Evolutionary conservation across 495 filamentous ascomycete genomes (phyloP).

Genomic region (Trichoderma erinaceum): DNA sequence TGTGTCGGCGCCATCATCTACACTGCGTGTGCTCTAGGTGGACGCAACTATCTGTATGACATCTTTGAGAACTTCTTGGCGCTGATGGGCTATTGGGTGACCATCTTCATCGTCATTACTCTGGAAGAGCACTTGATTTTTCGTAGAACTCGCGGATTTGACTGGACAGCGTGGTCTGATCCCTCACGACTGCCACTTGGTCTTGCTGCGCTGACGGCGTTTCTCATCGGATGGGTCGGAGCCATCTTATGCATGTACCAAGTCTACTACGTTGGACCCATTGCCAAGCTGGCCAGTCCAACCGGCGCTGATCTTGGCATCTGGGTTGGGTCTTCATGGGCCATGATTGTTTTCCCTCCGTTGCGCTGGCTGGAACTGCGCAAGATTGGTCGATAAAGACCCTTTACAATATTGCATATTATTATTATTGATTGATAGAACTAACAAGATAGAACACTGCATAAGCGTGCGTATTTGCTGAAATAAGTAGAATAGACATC

Average conservation of each 20-base stretch:
- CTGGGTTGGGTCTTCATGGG: conserved; percentile 46
- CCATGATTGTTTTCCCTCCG: conserved; percentile 45
- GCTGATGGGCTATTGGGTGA: conserved; percentile 70
- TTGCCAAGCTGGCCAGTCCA: conserved; percentile 37
- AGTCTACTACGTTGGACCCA: conserved; percentile 60
- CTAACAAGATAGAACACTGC: no score
- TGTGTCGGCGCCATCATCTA: conserved; percentile 54
- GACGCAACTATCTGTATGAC: conserved; percentile 51
- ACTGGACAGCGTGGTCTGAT: conserved; percentile 59
- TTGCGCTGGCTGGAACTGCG: conserved; percentile 44
- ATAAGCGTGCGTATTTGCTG: no score
- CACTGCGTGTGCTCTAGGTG: conserved; percentile 58
- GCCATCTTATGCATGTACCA: conserved; percentile 64
- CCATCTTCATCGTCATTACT: conserved; percentile 57
- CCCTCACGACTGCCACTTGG: conserved; percentile 55
- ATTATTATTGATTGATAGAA: no score
- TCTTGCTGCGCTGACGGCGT: conserved; percentile 54
- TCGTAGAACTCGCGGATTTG: conserved; percentile 44
- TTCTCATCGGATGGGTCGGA: conserved; percentile 64
- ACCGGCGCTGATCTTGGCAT: conserved; percentile 36
- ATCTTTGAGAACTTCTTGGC: conserved; percentile 70
- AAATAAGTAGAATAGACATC: no score
- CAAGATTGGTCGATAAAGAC: conserved; percentile 35
- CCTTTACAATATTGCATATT: no score
- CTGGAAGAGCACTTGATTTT: conserved; percentile 62